phyloP scores from a whole-genome alignment of 495 filamentous ascomycete genomes.

The Daldinia grandis region DNA sequence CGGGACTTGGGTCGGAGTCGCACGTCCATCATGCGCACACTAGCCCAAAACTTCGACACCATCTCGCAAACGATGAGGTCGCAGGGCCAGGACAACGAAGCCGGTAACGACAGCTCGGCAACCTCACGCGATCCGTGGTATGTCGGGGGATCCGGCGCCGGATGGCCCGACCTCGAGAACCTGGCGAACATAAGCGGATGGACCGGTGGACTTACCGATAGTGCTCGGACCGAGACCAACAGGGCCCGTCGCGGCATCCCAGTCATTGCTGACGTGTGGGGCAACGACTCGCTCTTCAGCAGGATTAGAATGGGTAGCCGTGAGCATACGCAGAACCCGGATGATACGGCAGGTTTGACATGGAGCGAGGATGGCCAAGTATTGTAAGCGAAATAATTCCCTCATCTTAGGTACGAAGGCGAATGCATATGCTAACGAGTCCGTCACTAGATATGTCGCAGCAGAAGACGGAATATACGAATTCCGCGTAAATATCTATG shows the following conservation, averaged over 20 bases:
- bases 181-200: constrained; percentile 45
- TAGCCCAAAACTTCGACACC: constrained; percentile 37
- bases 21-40: constrained; percentile 39
- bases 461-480: constrained; percentile 79
- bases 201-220: constrained; percentile 18
- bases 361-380: constrained; percentile 75
- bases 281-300: constrained; percentile 35
- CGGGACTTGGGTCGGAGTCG: constrained; percentile 28
- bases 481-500: constrained; percentile 70
- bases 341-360: constrained; percentile 70
- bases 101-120: constrained; percentile 1
- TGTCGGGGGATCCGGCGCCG: constrained; percentile 28
- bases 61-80: constrained; percentile 25
- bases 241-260: constrained; percentile 40
- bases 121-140: constrained; percentile 34
- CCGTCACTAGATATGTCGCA: constrained; percentile 68
- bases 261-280: constrained; percentile 44
- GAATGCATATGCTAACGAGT: constrained; percentile 25
- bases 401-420: too few relatives aligned
- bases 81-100: constrained; percentile 24
- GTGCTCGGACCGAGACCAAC: constrained; percentile 27
- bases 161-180: constrained; percentile 47
- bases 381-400: constrained; percentile 63
- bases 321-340: constrained; percentile 47
- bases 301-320: constrained; percentile 39